phyloP scores from a whole-genome alignment of 2,329 filamentous ascomycete genomes.

The Penicillium sp. region DNA sequence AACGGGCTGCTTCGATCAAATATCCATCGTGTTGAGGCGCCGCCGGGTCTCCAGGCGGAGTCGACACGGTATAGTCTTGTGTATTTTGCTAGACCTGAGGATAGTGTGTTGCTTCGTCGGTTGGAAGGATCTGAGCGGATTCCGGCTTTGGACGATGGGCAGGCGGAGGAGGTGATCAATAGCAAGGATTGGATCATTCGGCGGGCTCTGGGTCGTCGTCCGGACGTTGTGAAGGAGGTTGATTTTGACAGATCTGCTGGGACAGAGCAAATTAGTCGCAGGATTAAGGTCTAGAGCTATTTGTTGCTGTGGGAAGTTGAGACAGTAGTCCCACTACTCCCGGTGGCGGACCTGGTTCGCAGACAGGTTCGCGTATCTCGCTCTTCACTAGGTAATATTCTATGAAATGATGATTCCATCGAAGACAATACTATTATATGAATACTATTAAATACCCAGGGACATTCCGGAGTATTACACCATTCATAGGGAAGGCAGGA shows the following conservation, averaged over 20 bases:
- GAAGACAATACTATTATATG: no score
- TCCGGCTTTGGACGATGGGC: slow-evolving; percentile 30
- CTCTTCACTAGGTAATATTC: no score
- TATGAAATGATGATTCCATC: no score
- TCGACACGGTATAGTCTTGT: slow-evolving; percentile 51
- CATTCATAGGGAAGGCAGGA: no score
- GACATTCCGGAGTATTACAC: no score
- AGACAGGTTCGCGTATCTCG: no score
- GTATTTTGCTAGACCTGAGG: slow-evolving; percentile 53
- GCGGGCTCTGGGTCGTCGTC: slow-evolving; percentile 37
- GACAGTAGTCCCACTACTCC: no score
- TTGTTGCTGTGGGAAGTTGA: not conserved
- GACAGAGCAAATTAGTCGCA: slow-evolving; percentile 36
- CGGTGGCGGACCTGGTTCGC: no score
- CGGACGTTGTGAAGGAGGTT: slow-evolving; percentile 27
- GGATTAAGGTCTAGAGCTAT: slow-evolving; percentile 24
- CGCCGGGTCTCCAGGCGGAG: slow-evolving; percentile 48
- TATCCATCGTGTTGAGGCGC: slow-evolving; percentile 50
- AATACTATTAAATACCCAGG: no score
- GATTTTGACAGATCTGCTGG: slow-evolving; percentile 34
- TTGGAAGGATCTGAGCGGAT: slow-evolving; percentile 37
- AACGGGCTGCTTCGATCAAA: slow-evolving; percentile 41
- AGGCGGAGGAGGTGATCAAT: slow-evolving; percentile 36
- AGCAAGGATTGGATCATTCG: slow-evolving; percentile 45
- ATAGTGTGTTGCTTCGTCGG: slow-evolving; percentile 45